Base-by-base conservation (phyloP, 73 alveolate genomes). In the Paramecium sexaurelia region DNA sequence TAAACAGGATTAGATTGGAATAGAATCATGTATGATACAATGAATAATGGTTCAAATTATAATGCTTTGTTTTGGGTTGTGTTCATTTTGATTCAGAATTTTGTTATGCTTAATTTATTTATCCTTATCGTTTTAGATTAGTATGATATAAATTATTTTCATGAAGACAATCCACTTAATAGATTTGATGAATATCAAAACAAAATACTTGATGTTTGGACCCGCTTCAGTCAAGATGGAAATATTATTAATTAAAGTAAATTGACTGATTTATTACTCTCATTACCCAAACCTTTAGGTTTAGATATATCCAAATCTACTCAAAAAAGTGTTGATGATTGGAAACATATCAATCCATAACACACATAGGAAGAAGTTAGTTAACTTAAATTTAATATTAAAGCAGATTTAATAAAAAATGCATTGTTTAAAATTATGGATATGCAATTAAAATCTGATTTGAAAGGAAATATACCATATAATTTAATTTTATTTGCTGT, bases 1-100 rank as follows among this genome's bases (percentile, higher is more conserved):
- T 95, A 98, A 27, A 97, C 99, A 15, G 99, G 99, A 39, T 99
- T 96, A 84, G 99, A 97, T 89, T 97, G 99, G 99, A 82, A 92
- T 55, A 33, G 51, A 32, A 90, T 98, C 0, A 96, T 98, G 99
- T 93, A 51, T 91, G 96, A 93, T 73, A 87, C 91, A n/a, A 92
- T 67, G 85, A 93, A 92, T 67, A 32, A 75, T 33, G 85, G 89
- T 39, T 40, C 61, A 17, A 37, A 51, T 33, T 85, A 37, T 55
- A 87, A 78, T 68, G 87, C 93, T 67, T 11, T 37, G 6, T 87
- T 87, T 56, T 87, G 85, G 85, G 78, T 87, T 37, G 55, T 43
- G 3, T 87, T 87, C 69, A 87, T 87, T 10, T 27, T 87, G 22
- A 68, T 87, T 36, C 20, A 87, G 27, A 11, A 66, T 33, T 87